phyloP scores from a whole-genome alignment of 1,139 yeast species.

The Taphrina flavorubra region DNA sequence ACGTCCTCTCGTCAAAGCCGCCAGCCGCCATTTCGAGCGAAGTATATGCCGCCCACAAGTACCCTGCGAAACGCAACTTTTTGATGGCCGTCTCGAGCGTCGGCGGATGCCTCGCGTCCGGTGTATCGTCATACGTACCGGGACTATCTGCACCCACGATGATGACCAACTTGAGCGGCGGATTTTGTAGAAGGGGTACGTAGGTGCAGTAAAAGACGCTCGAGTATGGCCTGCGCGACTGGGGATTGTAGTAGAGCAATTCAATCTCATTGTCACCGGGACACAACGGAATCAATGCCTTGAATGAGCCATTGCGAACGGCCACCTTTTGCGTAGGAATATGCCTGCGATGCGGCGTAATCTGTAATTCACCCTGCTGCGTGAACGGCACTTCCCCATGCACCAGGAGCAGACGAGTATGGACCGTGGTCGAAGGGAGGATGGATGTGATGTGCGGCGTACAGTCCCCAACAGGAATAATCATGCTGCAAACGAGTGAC shows the following conservation, averaged over 20 bases:
- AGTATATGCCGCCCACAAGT: slow-evolving; percentile 92
- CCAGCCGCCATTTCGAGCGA: slow-evolving; percentile 84
- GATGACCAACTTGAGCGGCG: slow-evolving; percentile 80
- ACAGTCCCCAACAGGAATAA: slow-evolving; percentile 11
- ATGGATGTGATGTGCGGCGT: slow-evolving; percentile 25
- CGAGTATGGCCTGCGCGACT: slow-evolving; percentile 10
- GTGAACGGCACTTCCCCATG: slow-evolving; percentile 50
- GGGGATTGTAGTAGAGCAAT: slow-evolving; percentile 41
- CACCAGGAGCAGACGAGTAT: slow-evolving; percentile 50
- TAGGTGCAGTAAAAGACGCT: slow-evolving; percentile 51
- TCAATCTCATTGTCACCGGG: slow-evolving; percentile 64
- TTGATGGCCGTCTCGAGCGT: slow-evolving; percentile 74
- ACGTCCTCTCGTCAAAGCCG: slow-evolving; percentile 81
- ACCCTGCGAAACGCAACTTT: slow-evolving; percentile 81
- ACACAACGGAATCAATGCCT: slow-evolving; percentile 72
- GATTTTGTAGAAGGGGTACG: slow-evolving; percentile 67
- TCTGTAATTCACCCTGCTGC: slow-evolving; percentile 48
- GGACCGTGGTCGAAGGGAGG: slow-evolving; percentile 46
- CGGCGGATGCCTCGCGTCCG: slow-evolving; percentile 62
- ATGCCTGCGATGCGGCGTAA: slow-evolving; percentile 59
- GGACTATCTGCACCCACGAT: slow-evolving; percentile 80
- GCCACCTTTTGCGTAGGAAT: slow-evolving; percentile 78
- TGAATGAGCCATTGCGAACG: slow-evolving; percentile 73
- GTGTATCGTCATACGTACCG: slow-evolving; percentile 68
- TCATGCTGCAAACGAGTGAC: slow-evolving; percentile 1